Percentiles rank a stretch among this genome's conserved stretches.
phyloP scores from a whole-genome alignment of 768 basidiomycete genomes.

The Crassisporium funariophilum region DNA sequence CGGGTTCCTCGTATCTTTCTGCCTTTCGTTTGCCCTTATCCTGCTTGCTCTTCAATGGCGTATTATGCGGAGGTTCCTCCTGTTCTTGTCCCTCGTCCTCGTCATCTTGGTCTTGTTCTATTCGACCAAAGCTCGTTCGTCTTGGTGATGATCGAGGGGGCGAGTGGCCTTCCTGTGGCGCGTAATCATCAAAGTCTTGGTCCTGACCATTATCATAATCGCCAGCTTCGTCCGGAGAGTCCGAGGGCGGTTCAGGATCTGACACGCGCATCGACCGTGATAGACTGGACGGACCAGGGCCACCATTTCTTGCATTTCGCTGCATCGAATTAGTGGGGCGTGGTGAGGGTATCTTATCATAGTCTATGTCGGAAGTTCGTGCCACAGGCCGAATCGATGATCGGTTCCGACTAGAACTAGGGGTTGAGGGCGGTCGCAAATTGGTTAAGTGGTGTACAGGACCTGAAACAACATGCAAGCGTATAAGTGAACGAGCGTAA shows the following conservation, averaged over 20 bases:
- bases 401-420: conserved; percentile 36
- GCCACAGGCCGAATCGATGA: conserved; percentile 49
- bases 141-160: conserved; percentile 28
- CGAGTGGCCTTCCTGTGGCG: conserved; percentile 23
- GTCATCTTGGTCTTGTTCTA: conserved; percentile 37
- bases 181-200: conserved; percentile 31
- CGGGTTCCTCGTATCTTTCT: conserved; percentile 8
- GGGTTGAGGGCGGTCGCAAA: conserved; percentile 43
- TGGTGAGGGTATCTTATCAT: conserved; percentile 66
- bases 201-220: conserved; percentile 25
- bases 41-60: conserved; percentile 28
- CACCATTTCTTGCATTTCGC: conserved; percentile 33
- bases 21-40: conserved; percentile 43
- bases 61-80: conserved; percentile 26
- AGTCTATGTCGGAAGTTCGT: conserved; percentile 58
- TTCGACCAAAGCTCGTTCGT: conserved; percentile 48
- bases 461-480: conserved; percentile 25
- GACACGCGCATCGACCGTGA: conserved; percentile 33
- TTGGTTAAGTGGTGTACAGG: conserved; percentile 46
- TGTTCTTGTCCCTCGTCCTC: conserved; percentile 35
- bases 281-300: conserved; percentile 43
- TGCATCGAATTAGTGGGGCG: conserved; percentile 35
- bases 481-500: background rate
- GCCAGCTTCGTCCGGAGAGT: conserved; percentile 31
- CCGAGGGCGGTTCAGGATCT: conserved; percentile 33